A percentile compares a stretch with the other conserved stretches of the same genome.
Conservation (phyloP, 2,329 filamentous ascomycete species). For the Aspergillus sp. region DNA sequence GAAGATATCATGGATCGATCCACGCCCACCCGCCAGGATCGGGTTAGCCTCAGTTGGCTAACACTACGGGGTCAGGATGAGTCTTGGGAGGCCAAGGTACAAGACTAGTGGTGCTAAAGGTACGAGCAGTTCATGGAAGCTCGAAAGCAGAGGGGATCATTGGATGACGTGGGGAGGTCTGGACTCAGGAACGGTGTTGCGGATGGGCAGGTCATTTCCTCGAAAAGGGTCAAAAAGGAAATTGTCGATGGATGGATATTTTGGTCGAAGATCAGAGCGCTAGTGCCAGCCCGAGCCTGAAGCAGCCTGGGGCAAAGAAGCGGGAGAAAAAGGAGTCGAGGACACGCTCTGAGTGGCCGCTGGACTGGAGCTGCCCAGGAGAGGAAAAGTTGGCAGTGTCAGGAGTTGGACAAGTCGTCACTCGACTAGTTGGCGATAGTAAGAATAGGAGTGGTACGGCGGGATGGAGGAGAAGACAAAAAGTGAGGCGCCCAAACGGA, state of each 20-base stretch:
- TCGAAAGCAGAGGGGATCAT: constrained; percentile 21
- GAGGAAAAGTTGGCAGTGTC: constrained; percentile 9
- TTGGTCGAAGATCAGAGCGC: constrained; percentile 22
- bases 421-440: neutral
- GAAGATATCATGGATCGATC: constrained; percentile 12
- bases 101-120: neutral
- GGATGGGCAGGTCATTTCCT: constrained; percentile 20
- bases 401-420: neutral
- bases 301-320: constrained; percentile 12
- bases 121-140: constrained; percentile 15
- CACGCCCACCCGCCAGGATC: neutral
- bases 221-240: constrained; percentile 13
- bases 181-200: constrained; percentile 20
- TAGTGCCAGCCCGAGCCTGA: constrained; percentile 16
- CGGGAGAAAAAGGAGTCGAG: constrained; percentile 1
- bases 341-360: neutral
- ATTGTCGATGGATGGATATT: constrained; percentile 9
- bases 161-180: constrained; percentile 21
- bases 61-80: neutral
- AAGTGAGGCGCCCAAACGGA: constrained; percentile 48
- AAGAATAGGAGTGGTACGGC: constrained; percentile 4
- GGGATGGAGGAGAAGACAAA: constrained; percentile 16
- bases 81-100: neutral
- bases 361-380: neutral
- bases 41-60: constrained; percentile 1